A percentile compares a stretch with the other conserved stretches of the same genome.
Conservation (phyloP, 306 rosid species). For the Fragaria nilgerrensis region DNA sequence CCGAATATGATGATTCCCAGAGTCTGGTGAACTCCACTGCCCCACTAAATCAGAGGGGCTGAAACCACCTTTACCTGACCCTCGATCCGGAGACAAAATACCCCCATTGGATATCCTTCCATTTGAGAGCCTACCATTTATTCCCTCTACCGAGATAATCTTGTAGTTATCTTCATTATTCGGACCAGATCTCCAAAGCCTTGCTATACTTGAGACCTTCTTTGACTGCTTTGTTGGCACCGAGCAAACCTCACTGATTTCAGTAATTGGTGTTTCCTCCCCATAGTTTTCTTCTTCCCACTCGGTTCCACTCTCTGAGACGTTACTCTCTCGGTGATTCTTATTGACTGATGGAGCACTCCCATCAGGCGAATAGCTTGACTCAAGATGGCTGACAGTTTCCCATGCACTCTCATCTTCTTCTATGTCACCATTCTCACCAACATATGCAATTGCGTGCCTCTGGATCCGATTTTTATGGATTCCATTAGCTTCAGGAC, state of each 20-base stretch:
- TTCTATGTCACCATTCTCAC: slow-evolving; percentile 61
- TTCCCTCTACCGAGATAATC: slow-evolving; percentile 63
- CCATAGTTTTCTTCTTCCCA: slow-evolving; percentile 61
- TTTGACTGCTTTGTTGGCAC: slow-evolving; percentile 58
- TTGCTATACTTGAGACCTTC: slow-evolving; percentile 69
- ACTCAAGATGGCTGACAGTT: slow-evolving; percentile 83
- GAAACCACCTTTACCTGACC: slow-evolving; percentile 45
- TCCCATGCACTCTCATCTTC: slow-evolving; percentile 99
- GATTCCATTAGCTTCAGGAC: slow-evolving; percentile 55
- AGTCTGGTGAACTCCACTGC: slow-evolving; percentile 73
- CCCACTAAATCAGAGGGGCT: slow-evolving; percentile 69
- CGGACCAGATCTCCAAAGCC: slow-evolving; percentile 79
- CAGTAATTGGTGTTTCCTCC: slow-evolving; percentile 61
- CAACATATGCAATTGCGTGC: slow-evolving; percentile 38
- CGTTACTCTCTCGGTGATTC: slow-evolving; percentile 51
- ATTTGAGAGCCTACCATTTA: slow-evolving; percentile 69
- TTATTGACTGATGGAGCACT: slow-evolving; percentile 59
- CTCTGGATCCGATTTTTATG: slow-evolving; percentile 47
- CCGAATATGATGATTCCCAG: slow-evolving; percentile 47
- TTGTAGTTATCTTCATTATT: slow-evolving; percentile 63
- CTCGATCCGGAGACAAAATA: slow-evolving; percentile 61
- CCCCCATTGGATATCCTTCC: slow-evolving; percentile 65
- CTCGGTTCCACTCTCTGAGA: slow-evolving; percentile 59
- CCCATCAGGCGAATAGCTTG: slow-evolving; percentile 76
- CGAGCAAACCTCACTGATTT: slow-evolving; percentile 68